Percentiles rank a stretch among this genome's conserved stretches.
Evolutionary conservation across 176 grass and related monocot genomes (phyloP).

Genomic region (Lolium rigidum): DNA sequence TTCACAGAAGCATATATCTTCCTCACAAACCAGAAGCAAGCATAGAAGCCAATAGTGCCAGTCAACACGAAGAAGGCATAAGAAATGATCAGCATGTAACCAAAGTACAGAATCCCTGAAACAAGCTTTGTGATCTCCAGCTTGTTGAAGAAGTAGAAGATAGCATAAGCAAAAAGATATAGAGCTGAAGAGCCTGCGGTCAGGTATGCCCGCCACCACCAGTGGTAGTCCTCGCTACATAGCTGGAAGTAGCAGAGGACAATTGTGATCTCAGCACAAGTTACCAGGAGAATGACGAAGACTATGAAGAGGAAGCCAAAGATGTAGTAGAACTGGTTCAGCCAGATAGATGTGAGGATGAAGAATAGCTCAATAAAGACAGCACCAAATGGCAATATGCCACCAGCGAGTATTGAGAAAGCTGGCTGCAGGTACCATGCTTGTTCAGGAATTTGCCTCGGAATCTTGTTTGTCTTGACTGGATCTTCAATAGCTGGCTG

Average conservation of each 20-base stretch:
- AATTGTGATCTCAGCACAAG: conserved; percentile 76
- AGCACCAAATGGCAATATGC: conserved; percentile 74
- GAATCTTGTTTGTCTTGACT: conserved; percentile 82
- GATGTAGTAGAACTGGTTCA: conserved; percentile 86
- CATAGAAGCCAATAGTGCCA: conserved; percentile 80
- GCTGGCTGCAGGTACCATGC: conserved; percentile 78
- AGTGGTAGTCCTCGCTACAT: conserved; percentile 81
- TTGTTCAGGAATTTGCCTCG: conserved; percentile 77
- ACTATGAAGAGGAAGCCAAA: conserved; percentile 85
- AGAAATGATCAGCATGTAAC: conserved; percentile 80
- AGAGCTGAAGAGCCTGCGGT: conserved; percentile 74
- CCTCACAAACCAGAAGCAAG: conserved; percentile 82
- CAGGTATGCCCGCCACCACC: conserved; percentile 84
- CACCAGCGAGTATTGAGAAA: conserved; percentile 73
- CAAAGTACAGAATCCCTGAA: conserved; percentile 80
- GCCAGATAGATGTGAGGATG: conserved; percentile 81
- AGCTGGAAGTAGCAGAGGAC: conserved; percentile 90
- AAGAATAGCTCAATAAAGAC: conserved; percentile 92
- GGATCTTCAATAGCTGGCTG: conserved; percentile 75
- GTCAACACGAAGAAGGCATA: conserved; percentile 90
- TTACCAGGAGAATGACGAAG: conserved; percentile 73
- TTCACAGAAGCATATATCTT: conserved; percentile 85
- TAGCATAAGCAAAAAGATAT: conserved; percentile 76
- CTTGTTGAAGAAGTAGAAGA: conserved; percentile 84
- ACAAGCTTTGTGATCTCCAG: conserved; percentile 82